Evolutionary conservation across 495 filamentous ascomycete genomes (phyloP), one percentile per base, ranked within the genome.

Genomic region (Aspergillus hancockii): DNA sequence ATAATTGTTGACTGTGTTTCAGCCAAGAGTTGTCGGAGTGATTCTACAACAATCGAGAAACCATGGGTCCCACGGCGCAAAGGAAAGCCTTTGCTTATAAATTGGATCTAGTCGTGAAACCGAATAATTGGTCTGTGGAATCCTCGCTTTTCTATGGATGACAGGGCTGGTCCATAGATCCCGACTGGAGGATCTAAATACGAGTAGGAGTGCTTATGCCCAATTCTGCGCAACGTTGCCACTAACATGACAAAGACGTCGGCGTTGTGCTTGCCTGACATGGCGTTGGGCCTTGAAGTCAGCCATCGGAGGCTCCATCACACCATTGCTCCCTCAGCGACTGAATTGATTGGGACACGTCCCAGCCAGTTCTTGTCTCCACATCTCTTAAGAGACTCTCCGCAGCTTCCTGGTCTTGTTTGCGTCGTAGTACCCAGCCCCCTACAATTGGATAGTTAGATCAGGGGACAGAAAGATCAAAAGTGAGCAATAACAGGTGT

Each of bases 311-410:
- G 25, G 58, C 50, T 32, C 65, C 62, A 28, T 67, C 65, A 19
- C 58, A 52, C 68, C 70, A 73, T 46, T 71, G 66, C 14, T 61
- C 55, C 25, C 60, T 57, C 23, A 73, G 53, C 47, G 64, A 63
- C 16, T 59, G 32, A 21, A 71, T 61, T 19, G 68, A 54, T n/a
- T 46, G 31, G 32, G 62, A 58, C 61, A 69, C 68, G 51, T 71
- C 68, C 68, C 70, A 71, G n/a, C 70, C 66, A 22, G 70, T 73
- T 28, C 62, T 69, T 21, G 58, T 55, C 50, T 66, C 60, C 63
- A 71, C 67, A 8, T 66, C 63, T 34, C 52, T 58, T 14, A 69
- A 54, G 23, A 71, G 49, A 43, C 30, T 41, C 47, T 71, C 68
- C 21, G 70, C 68, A 0, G 68, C 66, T 36, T 60, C 40, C 57